These are phyloP conservation scores for Leptographium wingfieldii DNA, from an alignment of 2,329 filamentous ascomycete species.

Conservation along the genomic window DNA sequence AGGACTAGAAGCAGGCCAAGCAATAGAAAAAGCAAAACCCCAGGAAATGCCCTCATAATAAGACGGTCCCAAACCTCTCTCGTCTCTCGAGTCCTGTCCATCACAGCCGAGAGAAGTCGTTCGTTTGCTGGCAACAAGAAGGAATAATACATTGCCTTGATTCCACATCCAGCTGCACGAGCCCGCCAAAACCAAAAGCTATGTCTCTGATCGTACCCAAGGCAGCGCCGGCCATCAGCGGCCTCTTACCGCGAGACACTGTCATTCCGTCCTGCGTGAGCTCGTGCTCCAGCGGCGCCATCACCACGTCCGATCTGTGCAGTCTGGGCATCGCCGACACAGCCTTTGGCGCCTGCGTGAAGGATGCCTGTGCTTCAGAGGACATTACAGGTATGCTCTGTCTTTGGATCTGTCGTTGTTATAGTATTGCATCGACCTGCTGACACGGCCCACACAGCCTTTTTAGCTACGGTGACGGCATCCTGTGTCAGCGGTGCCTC, in stretches of 20 bases:
- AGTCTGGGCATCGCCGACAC: background rate
- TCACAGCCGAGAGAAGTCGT: too few relatives aligned
- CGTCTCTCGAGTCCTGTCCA: too few relatives aligned
- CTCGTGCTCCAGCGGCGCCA: background rate
- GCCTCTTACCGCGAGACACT: background rate
- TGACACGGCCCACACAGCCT: background rate
- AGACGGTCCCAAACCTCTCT: too few relatives aligned
- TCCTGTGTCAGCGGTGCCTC: background rate
- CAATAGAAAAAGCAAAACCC: too few relatives aligned
- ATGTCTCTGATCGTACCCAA: background rate
- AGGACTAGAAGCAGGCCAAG: background rate
- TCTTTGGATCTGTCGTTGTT: background rate
- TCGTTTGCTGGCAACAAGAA: too few relatives aligned
- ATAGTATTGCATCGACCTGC: background rate
- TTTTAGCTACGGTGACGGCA: background rate
- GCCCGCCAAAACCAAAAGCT: too few relatives aligned
- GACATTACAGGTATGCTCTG: background rate
- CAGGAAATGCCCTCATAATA: too few relatives aligned
- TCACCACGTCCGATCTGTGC: background rate
- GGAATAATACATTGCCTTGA: too few relatives aligned
- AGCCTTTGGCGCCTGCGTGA: background rate
- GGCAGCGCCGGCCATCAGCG: background rate
- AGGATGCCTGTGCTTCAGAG: background rate
- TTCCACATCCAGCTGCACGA: too few relatives aligned
- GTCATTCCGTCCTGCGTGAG: background rate